Evolutionary conservation across 75 land plant species (phyloP).

Genomic region (Picea sitchensis): DNA sequence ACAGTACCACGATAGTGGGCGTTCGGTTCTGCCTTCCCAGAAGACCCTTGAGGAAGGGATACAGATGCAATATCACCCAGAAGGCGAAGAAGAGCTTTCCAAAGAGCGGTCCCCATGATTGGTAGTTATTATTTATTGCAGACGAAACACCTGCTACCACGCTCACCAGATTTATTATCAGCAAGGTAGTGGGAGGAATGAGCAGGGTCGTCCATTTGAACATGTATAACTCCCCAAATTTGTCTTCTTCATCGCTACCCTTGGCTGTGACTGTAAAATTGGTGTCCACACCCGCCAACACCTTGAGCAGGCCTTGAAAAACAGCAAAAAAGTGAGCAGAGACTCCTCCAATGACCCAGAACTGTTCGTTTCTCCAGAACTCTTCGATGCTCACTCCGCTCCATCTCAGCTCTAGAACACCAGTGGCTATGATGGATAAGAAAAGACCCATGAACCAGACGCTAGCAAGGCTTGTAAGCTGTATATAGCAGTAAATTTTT

Average conservation of each 20-base stretch:
- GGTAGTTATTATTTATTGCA: constrained; percentile 73
- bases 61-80: constrained; percentile 88
- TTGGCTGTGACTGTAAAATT: constrained; percentile 93
- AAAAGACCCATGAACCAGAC: constrained; percentile 54
- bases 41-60: constrained; percentile 88
- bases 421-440: constrained; percentile 57
- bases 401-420: constrained; percentile 78
- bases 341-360: constrained; percentile 84
- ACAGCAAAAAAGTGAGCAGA: constrained; percentile 80
- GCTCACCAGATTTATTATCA: constrained; percentile 74
- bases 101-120: constrained; percentile 85
- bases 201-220: constrained; percentile 85
- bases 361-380: constrained; percentile 76
- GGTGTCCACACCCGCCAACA: constrained; percentile 78
- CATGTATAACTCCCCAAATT: constrained; percentile 71
- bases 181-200: constrained; percentile 77
- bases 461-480: constrained; percentile 70
- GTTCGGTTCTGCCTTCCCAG: constrained; percentile 90
- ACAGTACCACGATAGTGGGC: constrained; percentile 76
- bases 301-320: constrained; percentile 77
- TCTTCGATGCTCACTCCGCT: constrained; percentile 79
- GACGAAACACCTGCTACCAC: constrained; percentile 85
- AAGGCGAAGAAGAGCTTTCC: constrained; percentile 83
- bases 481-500: not conserved
- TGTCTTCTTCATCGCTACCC: constrained; percentile 54